phyloP scores from a whole-genome alignment of 257 asterid genomes.

The Capsicum rhomboideum region DNA sequence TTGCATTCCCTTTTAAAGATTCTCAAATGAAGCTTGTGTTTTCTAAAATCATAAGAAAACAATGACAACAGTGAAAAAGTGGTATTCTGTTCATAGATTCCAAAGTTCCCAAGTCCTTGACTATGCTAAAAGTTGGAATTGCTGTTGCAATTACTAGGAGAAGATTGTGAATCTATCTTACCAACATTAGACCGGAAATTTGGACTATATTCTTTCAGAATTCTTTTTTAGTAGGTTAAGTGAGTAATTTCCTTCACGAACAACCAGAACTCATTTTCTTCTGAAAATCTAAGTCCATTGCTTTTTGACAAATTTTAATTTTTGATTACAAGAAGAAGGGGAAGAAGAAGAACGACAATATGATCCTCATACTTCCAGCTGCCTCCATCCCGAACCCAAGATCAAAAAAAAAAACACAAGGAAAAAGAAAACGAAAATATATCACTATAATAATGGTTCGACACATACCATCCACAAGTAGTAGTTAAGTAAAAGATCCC shows the following conservation, averaged over 20 bases:
- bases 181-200: not conserved
- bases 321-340: not conserved
- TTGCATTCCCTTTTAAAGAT: not conserved
- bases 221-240: not conserved
- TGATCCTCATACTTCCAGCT: not conserved
- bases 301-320: not conserved
- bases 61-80: not conserved
- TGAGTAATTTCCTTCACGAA: not conserved
- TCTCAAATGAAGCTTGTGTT: not conserved
- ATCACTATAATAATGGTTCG: not conserved
- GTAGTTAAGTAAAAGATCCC: not conserved
- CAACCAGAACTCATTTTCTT: not conserved
- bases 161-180: not conserved
- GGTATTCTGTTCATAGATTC: not conserved
- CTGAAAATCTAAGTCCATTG: not conserved
- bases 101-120: not conserved
- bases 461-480: not conserved
- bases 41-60: not conserved
- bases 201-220: not conserved
- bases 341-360: not conserved
- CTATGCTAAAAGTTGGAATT: not conserved
- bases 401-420: not conserved
- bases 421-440: not conserved
- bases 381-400: not conserved
- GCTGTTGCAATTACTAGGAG: not conserved